Conservation (phyloP, 2,329 filamentous ascomycete genomes). For the Emmonsiellopsis sp. region DNA sequence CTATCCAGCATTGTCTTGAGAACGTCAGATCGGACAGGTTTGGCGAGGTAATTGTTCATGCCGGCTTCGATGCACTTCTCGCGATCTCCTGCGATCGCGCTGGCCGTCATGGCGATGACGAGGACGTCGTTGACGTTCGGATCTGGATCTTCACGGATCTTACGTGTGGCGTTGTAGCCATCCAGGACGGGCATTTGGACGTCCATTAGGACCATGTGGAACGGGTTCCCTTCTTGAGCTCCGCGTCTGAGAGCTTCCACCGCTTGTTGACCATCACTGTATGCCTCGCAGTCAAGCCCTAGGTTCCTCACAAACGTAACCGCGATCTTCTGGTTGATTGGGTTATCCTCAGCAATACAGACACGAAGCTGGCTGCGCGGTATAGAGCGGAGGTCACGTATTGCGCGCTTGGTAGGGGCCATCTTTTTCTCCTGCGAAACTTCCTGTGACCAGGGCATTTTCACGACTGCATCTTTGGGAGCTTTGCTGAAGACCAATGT, state of each 20-base stretch:
- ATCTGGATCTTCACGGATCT: slow-evolving; percentile 67
- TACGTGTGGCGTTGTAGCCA: slow-evolving; percentile 81
- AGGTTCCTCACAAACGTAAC: slow-evolving; percentile 82
- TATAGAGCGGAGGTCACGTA: slow-evolving; percentile 61
- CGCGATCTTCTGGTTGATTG: slow-evolving; percentile 89
- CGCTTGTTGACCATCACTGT: slow-evolving; percentile 79
- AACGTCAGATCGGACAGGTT: slow-evolving; percentile 83
- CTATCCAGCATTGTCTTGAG: slow-evolving; percentile 73
- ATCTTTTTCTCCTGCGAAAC: slow-evolving; percentile 34
- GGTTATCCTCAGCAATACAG: slow-evolving; percentile 91
- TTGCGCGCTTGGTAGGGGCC: slow-evolving; percentile 35
- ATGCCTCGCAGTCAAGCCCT: slow-evolving; percentile 79
- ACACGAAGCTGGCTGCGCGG: slow-evolving; percentile 72
- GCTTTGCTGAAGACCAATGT: slow-evolving; percentile 80
- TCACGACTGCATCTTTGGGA: slow-evolving; percentile 47
- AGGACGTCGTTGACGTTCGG: slow-evolving; percentile 71
- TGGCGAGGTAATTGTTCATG: slow-evolving; percentile 96
- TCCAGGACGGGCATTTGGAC: slow-evolving; percentile 93
- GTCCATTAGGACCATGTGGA: slow-evolving; percentile 90
- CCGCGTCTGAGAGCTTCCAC: slow-evolving; percentile 74
- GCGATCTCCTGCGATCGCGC: slow-evolving; percentile 84
- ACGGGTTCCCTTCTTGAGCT: slow-evolving; percentile 63
- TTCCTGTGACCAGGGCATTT: slow-evolving; percentile 47
- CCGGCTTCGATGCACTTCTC: slow-evolving; percentile 93
- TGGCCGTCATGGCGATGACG: slow-evolving; percentile 97